Conservation (phyloP, 2,329 filamentous ascomycete genomes). For the Biscogniauxia sp. region DNA sequence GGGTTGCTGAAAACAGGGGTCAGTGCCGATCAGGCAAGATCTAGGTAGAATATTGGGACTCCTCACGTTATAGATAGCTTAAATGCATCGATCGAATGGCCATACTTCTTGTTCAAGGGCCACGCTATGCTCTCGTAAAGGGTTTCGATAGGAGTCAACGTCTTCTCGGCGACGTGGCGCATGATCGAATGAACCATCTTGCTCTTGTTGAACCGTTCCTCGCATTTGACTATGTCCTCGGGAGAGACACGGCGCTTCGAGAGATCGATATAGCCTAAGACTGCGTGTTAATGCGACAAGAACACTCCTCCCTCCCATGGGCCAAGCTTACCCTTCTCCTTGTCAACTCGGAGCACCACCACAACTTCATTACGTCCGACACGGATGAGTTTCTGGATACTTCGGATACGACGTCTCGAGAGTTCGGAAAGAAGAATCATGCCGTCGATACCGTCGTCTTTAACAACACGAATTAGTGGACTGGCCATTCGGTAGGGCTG, state of each 20-base stretch:
- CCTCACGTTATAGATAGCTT: conserved; percentile 95
- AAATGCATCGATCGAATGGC: conserved; percentile 95
- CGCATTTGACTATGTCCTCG: conserved; percentile 97
- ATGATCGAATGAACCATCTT: conserved; percentile 99
- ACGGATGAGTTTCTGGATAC: conserved; percentile 97
- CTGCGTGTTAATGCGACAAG: conserved; percentile 20
- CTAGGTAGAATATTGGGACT: conserved; percentile 12
- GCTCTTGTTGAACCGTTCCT: conserved; percentile 99
- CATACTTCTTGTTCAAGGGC: conserved; percentile 97
- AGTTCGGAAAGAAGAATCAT: conserved; percentile 99
- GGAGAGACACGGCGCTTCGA: conserved; percentile 97
- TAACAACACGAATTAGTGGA: not conserved
- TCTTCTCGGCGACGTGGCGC: conserved; percentile 98
- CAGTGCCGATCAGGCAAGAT: conserved; percentile 7
- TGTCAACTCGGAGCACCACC: conserved; percentile 96
- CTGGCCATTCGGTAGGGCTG: not conserved
- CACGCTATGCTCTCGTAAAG: conserved; percentile 94
- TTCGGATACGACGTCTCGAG: conserved; percentile 95
- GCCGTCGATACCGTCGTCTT: conserved; percentile 95
- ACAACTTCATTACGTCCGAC: conserved; percentile 98
- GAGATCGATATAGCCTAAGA: conserved; percentile 89
- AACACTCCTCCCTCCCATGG: conserved; percentile 5
- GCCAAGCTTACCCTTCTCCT: conserved; percentile 77
- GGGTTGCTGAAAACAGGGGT: conserved; percentile 63
- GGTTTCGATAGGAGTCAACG: conserved; percentile 85